These are phyloP conservation scores for Hortiboletus campestris DNA, from an alignment of 768 basidiomycete species.

Conservation along the genomic window DNA sequence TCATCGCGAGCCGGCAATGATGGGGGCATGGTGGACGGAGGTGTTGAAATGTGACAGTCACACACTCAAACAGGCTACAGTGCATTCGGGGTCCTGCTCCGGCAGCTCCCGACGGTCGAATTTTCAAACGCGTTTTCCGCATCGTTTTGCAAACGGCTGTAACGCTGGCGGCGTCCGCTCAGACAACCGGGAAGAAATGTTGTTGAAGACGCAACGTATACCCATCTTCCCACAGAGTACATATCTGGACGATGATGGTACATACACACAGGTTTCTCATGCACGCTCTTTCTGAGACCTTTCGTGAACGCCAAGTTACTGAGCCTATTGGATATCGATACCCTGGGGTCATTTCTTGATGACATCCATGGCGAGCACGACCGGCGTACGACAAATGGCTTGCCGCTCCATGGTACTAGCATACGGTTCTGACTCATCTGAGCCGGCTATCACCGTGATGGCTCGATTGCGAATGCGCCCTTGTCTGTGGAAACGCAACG, in stretches of 20 bases:
- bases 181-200: not conserved
- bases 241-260: not conserved
- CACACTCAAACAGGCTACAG: too few species aligned
- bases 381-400: not conserved
- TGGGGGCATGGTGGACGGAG: too few species aligned
- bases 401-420: not conserved
- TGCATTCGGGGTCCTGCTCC: too few species aligned
- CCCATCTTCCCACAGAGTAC: not conserved
- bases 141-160: too few species aligned
- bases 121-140: too few species aligned
- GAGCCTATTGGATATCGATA: not conserved
- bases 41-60: too few species aligned
- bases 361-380: not conserved
- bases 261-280: not conserved
- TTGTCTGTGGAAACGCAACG: not conserved
- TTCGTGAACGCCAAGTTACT: not conserved
- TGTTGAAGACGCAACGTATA: not conserved
- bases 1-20: too few species aligned
- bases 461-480: not conserved
- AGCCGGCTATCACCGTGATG: not conserved
- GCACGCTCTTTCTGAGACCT: not conserved
- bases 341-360: constrained; percentile 3
- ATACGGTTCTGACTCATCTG: not conserved
- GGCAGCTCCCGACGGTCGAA: too few species aligned
- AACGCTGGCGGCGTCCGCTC: too few species aligned